A percentile compares a stretch with the other conserved stretches of the same genome.
These are phyloP conservation scores for Inonotus hispidus DNA, from an alignment of 1,284 basidiomycete genomes.

Conservation along the genomic window DNA sequence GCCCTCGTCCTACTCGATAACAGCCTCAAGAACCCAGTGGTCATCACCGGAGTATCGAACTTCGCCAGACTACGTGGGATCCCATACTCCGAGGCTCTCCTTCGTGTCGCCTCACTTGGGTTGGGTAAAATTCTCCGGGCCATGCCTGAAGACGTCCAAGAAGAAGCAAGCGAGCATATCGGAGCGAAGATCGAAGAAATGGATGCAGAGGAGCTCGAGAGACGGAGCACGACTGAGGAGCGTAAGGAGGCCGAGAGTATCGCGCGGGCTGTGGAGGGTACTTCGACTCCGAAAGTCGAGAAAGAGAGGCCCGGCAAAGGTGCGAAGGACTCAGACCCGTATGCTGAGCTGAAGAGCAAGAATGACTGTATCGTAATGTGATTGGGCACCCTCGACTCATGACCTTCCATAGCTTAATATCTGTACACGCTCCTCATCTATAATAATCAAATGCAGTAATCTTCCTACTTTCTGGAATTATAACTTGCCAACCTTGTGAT, in stretches of 20 bases:
- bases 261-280: constrained; percentile 10
- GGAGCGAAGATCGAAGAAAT: constrained; percentile 21
- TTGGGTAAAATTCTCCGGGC: constrained; percentile 20
- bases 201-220: constrained; percentile 22
- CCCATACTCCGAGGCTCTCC: constrained; percentile 22
- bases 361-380: constrained; percentile 18
- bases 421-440: background rate
- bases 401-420: background rate
- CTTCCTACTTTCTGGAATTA: background rate
- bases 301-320: background rate
- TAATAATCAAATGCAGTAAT: background rate
- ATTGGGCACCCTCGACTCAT: background rate
- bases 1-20: constrained; percentile 22
- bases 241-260: constrained; percentile 18
- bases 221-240: constrained; percentile 17
- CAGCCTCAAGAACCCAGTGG: constrained; percentile 22
- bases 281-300: constrained; percentile 15
- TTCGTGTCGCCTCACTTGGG: constrained; percentile 21
- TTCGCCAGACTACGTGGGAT: constrained; percentile 22
- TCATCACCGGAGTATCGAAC: constrained; percentile 22
- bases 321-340: constrained; percentile 11
- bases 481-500: background rate
- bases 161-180: constrained; percentile 4
- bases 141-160: constrained; percentile 18
- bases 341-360: constrained; percentile 20